Evolutionary conservation across 2,329 filamentous ascomycete genomes (phyloP).

Genomic region (Ceratocystis cacaofunesta): DNA sequence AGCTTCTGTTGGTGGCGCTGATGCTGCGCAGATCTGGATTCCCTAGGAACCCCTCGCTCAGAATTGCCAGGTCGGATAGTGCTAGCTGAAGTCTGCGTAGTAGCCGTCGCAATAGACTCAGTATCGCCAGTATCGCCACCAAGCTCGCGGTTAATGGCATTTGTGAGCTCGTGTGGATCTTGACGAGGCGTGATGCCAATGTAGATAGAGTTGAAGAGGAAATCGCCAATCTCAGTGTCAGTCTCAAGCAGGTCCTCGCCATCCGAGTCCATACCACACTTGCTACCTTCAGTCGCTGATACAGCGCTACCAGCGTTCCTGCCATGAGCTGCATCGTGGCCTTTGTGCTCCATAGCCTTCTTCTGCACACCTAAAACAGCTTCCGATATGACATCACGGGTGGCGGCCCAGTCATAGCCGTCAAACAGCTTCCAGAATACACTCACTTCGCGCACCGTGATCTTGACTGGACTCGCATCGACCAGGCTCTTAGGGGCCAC

Average conservation of each 20-base stretch:
- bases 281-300: background rate
- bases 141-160: constrained; percentile 74
- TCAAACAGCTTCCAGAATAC: constrained; percentile 97
- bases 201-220: constrained; percentile 97
- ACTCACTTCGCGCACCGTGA: constrained; percentile 74
- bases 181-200: constrained; percentile 80
- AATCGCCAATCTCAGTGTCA: constrained; percentile 80
- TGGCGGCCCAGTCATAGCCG: constrained; percentile 89
- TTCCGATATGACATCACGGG: constrained; percentile 70
- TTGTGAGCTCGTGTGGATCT: constrained; percentile 66
- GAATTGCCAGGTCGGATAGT: constrained; percentile 30
- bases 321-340: constrained; percentile 25
- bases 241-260: constrained; percentile 51
- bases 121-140: constrained; percentile 87
- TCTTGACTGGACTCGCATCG: constrained; percentile 53
- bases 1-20: constrained; percentile 41
- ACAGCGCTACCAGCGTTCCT: constrained; percentile 38
- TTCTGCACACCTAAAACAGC: constrained; percentile 78
- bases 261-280: constrained; percentile 25
- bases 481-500: constrained; percentile 46
- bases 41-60: constrained; percentile 39
- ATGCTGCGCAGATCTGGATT: constrained; percentile 34
- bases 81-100: constrained; percentile 51
- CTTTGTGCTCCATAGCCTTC: constrained; percentile 57
- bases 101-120: constrained; percentile 56